Base-by-base conservation (phyloP, 352 stramenopile species). In the Phytophthora hybrid region DNA sequence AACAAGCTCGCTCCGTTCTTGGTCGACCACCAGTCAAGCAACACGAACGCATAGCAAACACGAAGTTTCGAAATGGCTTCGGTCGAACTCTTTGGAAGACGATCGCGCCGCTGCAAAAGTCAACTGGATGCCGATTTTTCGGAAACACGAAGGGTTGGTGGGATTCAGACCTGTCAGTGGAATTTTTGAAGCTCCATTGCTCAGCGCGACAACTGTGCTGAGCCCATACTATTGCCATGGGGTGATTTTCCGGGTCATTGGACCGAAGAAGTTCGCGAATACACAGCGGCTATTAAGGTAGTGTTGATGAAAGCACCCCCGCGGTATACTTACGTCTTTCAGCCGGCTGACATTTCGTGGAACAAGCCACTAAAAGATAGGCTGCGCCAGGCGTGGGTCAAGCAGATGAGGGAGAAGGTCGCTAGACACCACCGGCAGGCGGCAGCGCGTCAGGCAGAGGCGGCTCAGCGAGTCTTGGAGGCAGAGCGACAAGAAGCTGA, bases 1-100 rank as follows among this genome's bases (percentile, higher is more conserved):
- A 61, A 49, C 19, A 69, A 69, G 26, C n/a, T 10, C 8, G 21
- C n/a, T 16, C 59, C 59, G 1, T 74, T 74, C 19, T 14, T 74
- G 18, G 52, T 69, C 37, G 37, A 7, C 37, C 37, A 4, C 13
- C 37, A 14, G 11, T 18, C 3, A 44, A 44, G 37, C 4, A 44
- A 14, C 37, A 7, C 5, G 37, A 44, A 9, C 37, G 37, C 4
- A 18, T 18, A 7, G 37, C 37, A 13, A 44, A 18, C 37, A 44
- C 11, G 11, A 44, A 44, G 37, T 44, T 44, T 44, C 37, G 11
- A 13, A 44, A 18, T 44, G 37, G 37, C 1, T 18, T 44, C 13
- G 37, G 11, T 14, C 13, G 37, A 2, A 18, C 37, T 1, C 37
- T 44, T 14, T 44, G 37, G 37, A 18, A 44, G 11, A 18, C 13